Evolutionary conservation across 108 stramenopile genomes (phyloP), one percentile per base, ranked within the genome.

Genomic region (Cyclotella atomus): DNA sequence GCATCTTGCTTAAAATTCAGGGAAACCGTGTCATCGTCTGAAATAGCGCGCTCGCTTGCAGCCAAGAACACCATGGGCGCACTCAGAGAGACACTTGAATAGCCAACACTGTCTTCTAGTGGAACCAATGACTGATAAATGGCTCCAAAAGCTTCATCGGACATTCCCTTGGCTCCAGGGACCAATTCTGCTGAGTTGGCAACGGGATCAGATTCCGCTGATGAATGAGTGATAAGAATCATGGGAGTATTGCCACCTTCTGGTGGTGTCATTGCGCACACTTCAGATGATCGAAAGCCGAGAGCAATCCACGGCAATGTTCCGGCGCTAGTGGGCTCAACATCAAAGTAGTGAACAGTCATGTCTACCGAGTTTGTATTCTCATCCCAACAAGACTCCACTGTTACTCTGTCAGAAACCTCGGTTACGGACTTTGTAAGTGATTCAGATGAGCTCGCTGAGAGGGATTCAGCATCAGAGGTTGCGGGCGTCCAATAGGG

Each of bases 341-440:
- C 47, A n/a, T 59, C 79, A 25, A 44, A 36, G 33, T 57, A 80
- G 33, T 72, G 50, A 30, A 84, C 55, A 24, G 73, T 52, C 44
- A 84, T 30, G 43, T 76, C 78, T 12, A 84, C 62, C 0, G 65
- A 43, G 10, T 76, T 75, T 43, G 59, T 65, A n/a, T 35, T 28
- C 7, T 75, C 68, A 35, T 84, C 67, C 49, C 73, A 80, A 34
- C 83, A 84, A 21, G 84, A 85, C 59, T 85, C 81, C 23, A 85
- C 81, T 34, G 59, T 73, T 1, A 73, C 7, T 23, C 78, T 65
- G 34, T 80, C 64, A 2, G 75, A 77, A 0, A 77, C 80, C 66
- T 81, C 49, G 30, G 71, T 72, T 0, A 60, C 23, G 20, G 76
- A 27, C 23, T 52, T 74, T 45, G 36, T 24, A 38, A 27, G 24